A percentile compares a stretch with the other conserved stretches of the same genome.
Conservation (phyloP, 768 basidiomycete genomes). For the Podaxis mareebaensis region DNA sequence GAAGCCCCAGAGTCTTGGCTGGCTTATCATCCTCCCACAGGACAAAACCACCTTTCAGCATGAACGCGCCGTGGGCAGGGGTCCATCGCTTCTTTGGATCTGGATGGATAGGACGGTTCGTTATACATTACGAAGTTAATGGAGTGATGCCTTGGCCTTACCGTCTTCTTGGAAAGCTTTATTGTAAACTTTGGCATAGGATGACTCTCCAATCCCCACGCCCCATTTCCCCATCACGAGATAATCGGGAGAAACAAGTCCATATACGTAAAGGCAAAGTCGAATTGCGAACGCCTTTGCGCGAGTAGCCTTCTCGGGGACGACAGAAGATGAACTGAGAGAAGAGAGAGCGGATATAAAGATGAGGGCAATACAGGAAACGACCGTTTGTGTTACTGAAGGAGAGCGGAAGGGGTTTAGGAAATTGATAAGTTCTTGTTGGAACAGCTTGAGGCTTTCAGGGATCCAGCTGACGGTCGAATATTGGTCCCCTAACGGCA, state of each 20-base stretch:
- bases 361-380: not conserved
- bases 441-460: not conserved
- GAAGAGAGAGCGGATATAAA: not conserved
- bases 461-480: not conserved
- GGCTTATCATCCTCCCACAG: not conserved
- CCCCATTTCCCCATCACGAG: not conserved
- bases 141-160: not conserved
- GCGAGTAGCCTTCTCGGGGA: not conserved
- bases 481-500: not conserved
- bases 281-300: not conserved
- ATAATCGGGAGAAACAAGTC: not conserved
- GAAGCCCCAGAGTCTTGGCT: not conserved
- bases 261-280: not conserved
- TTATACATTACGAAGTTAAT: not conserved
- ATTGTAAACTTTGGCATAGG: not conserved
- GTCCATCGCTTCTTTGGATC: not conserved
- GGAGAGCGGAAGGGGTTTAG: not conserved
- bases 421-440: not conserved
- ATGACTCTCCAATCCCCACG: not conserved
- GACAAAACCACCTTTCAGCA: not conserved
- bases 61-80: not conserved
- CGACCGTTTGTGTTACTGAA: not conserved
- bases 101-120: not conserved
- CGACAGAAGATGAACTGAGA: not conserved
- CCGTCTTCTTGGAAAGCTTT: not conserved